Base-by-base conservation (phyloP, 2,329 filamentous ascomycete genomes). In the Ceratocystis eucalypticola region DNA sequence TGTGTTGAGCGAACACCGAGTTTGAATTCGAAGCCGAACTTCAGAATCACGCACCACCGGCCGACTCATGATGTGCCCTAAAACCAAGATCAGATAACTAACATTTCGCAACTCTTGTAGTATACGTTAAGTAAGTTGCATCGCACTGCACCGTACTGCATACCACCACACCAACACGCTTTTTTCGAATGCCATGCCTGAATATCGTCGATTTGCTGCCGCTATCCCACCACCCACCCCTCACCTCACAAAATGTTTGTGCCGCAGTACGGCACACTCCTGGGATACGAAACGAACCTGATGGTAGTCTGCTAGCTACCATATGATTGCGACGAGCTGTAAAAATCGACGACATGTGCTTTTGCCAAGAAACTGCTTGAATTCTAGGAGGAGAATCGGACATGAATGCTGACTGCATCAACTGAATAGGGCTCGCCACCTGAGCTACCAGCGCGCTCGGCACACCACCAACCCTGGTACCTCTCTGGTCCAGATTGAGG, bases 401-500 rank as follows among this genome's bases (percentile, higher is more conserved):
- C 64, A 62, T 65, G 59, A 45, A 62, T 64, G 61, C 67, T 69
- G 62, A 71, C 70, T 53, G 65, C 30, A 55, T 33, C 55, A 61
- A 61, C 66, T 69, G 66, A 59, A 63, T 66, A 95, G 90, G 91
- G 93, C 91, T 84, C 92, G 91, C 82, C 93, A 97, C 87, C 83
- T 97, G 82, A 93, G 88, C 82, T 96, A 96, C 85, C 88, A 96
- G 85, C 89, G 93, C 80, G 88, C 88, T 79, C 93, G 95, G 84
- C 89, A 90, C 82, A 88, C 84, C 81, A 91, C 87, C 77, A 91
- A 89, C 84, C 88, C 93, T 74, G 87, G 88, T 81, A 95, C 89
- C 75, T 89, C 89, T 78, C 84, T 97, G 81, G 88, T 99, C 82
- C 94, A 96, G 87, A 96, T 99, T 76, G 93, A 99, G 85, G 93